Base-by-base conservation (phyloP, 2,329 filamentous ascomycete genomes). In the Paramyrothecium roridum region DNA sequence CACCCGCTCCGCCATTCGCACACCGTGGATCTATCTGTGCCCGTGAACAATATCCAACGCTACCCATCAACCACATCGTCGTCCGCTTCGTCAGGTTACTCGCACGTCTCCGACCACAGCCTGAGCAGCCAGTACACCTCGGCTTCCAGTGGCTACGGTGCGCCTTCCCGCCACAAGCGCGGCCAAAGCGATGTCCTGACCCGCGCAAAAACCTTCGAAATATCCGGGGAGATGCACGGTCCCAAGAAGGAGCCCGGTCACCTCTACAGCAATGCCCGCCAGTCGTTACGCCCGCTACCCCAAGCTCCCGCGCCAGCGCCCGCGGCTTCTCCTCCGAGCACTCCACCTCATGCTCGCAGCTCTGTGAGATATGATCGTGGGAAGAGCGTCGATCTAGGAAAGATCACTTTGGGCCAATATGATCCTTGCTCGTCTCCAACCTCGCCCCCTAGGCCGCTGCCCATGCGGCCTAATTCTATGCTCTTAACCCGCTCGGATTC, bases 221-320 rank as follows among this genome's bases (percentile, higher is more conserved):
- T 30, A 51, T 26, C 67, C 46, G 72, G 68, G 67, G 77, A 72
- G 70, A 79, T 67, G 74, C 78, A 67, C 57, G 61, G 66, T 59
- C 63, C 73, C 53, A 72, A 76, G 62, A 73, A 71, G 56, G 70
- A 73, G 58, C 78, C 84, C n/a, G 84, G 85, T 34, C 85, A 83
- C 62, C 79, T 87, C 59, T 93, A 91, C 67, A 85, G 83, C 61
- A 87, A 81, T 61, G 82, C 89, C 57, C 87, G 91, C 53, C 88
- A 90, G 66, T 92, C 90, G 21, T 77, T 96, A 57, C 85, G 91
- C 50, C 89, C 89, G 22, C 79, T 92, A 8, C 84, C 87, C 3
- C 88, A 90, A 67, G 77, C 83, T 1, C 87, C 89, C 3, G 82
- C 78, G 17, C 63, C 67, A 20, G 63, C 76, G 8, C 70, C 74